Percentiles rank a stretch among this genome's conserved stretches.
phyloP scores from a whole-genome alignment of 2,329 filamentous ascomycete species.

The Arthrobotrys megalospora region DNA sequence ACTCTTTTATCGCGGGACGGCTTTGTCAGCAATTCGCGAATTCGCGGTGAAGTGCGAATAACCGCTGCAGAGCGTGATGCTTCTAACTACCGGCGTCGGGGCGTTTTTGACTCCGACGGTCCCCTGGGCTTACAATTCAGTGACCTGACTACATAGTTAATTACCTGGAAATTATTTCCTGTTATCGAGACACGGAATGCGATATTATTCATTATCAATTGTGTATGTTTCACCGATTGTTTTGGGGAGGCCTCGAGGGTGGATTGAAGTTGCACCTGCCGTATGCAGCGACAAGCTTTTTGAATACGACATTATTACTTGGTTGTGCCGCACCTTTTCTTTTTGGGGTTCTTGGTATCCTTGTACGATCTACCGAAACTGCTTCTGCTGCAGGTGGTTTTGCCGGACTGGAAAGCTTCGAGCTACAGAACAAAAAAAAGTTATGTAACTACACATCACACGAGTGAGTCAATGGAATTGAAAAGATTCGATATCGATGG shows the following conservation, averaged over 20 bases:
- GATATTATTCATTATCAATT: no score
- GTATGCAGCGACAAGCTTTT: slow-evolving; percentile 32
- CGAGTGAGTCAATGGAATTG: slow-evolving; percentile 4
- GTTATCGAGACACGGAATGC: no score
- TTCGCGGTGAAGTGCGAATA: no score
- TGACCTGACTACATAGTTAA: no score
- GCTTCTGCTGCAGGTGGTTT: neutral
- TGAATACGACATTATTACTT: slow-evolving; percentile 1
- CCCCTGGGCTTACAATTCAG: no score
- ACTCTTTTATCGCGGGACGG: no score
- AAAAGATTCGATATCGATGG: neutral
- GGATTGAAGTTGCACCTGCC: slow-evolving; percentile 11
- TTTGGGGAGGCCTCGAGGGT: neutral
- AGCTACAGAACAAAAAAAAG: neutral
- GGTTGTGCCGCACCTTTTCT: neutral
- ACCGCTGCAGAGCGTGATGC: no score
- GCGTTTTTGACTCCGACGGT: no score
- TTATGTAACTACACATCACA: no score
- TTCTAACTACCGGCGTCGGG: no score
- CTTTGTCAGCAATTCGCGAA: no score
- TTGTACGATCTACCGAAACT: slow-evolving; percentile 1
- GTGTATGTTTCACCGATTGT: neutral
- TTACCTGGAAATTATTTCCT: no score
- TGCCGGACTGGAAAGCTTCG: neutral
- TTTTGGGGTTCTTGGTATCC: neutral